Evolutionary conservation across 805 yeast genomes (phyloP).

Genomic region (Wickerhamomyces sydowiorum): DNA sequence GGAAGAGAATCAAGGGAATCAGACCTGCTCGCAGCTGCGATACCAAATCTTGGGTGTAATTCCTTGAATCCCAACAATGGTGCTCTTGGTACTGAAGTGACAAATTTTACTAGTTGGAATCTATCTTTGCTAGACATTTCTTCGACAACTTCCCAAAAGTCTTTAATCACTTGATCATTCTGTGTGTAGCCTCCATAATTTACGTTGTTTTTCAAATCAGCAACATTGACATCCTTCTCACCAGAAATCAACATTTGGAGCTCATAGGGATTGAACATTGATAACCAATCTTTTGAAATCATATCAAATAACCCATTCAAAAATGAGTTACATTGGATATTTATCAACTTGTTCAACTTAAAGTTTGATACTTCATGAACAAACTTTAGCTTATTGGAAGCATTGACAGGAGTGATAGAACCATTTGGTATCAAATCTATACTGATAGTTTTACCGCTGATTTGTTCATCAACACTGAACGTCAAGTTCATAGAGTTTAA

Average conservation of each 20-base stretch:
- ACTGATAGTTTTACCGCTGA: slow-evolving; percentile 31
- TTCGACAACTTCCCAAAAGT: slow-evolving; percentile 71
- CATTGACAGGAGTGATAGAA: slow-evolving; percentile 45
- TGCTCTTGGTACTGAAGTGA: slow-evolving; percentile 87
- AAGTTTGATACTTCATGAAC: slow-evolving; percentile 74
- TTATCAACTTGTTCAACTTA: slow-evolving; percentile 60
- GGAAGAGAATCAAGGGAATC: slow-evolving; percentile 63
- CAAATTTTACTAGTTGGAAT: slow-evolving; percentile 71
- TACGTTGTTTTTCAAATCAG: slow-evolving; percentile 59
- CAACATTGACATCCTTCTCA: slow-evolving; percentile 58
- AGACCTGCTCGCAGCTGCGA: slow-evolving; percentile 51
- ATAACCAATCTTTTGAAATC: slow-evolving; percentile 69
- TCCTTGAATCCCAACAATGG: slow-evolving; percentile 83
- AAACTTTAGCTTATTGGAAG: slow-evolving; percentile 61
- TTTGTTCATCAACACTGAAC: slow-evolving; percentile 55
- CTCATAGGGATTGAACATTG: slow-evolving; percentile 80
- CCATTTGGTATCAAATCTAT: slow-evolving; percentile 65
- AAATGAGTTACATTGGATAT: slow-evolving; percentile 56
- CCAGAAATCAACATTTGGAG: slow-evolving; percentile 80
- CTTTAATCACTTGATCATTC: slow-evolving; percentile 49
- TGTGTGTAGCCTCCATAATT: slow-evolving; percentile 60
- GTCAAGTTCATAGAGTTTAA: slow-evolving; percentile 50
- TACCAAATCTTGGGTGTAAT: slow-evolving; percentile 74
- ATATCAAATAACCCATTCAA: slow-evolving; percentile 66
- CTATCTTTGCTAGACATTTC: slow-evolving; percentile 64